Evolutionary conservation across 441 rosid species (phyloP).

Genomic region (Cnidoscolus chayamansa): DNA sequence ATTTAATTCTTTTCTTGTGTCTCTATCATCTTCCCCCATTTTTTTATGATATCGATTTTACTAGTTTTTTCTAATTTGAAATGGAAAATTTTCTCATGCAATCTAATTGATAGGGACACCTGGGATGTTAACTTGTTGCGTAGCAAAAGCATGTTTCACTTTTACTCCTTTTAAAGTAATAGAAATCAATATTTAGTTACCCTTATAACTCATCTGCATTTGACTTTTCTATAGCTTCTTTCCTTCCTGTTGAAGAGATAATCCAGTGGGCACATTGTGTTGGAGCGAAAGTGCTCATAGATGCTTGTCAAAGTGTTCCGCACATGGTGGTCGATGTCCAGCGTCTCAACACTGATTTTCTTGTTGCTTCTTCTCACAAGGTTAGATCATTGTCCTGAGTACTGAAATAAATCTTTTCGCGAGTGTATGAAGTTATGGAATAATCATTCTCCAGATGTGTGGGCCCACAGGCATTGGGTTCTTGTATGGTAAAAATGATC

Average conservation of each 20-base stretch:
- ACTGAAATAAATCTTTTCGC: slow-evolving; percentile 20
- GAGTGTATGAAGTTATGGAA: slow-evolving; percentile 46
- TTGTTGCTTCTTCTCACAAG: slow-evolving; percentile 99
- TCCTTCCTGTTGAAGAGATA: slow-evolving; percentile 73
- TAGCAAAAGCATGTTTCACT: not conserved
- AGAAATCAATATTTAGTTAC: not conserved
- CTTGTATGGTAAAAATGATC: slow-evolving; percentile 77
- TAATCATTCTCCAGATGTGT: slow-evolving; percentile 98
- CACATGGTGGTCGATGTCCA: slow-evolving; percentile 90
- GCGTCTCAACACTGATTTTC: slow-evolving; percentile 75
- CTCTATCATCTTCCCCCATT: not conserved
- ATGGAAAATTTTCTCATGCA: not conserved
- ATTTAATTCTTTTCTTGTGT: not conserved
- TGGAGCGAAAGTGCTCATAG: slow-evolving; percentile 87
- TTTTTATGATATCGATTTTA: not conserved
- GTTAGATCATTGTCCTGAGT: slow-evolving; percentile 46
- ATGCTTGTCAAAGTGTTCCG: slow-evolving; percentile 98
- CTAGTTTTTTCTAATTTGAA: too few relatives aligned
- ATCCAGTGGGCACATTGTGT: slow-evolving; percentile 65
- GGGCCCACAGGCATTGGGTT: slow-evolving; percentile 99
- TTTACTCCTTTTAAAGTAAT: not conserved
- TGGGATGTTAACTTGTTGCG: not conserved
- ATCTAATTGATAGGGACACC: not conserved
- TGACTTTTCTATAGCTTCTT: slow-evolving; percentile 54
- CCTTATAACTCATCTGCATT: too few relatives aligned